Base-by-base conservation (phyloP, 2,329 filamentous ascomycete species). In the Setomelanomma holmii region DNA sequence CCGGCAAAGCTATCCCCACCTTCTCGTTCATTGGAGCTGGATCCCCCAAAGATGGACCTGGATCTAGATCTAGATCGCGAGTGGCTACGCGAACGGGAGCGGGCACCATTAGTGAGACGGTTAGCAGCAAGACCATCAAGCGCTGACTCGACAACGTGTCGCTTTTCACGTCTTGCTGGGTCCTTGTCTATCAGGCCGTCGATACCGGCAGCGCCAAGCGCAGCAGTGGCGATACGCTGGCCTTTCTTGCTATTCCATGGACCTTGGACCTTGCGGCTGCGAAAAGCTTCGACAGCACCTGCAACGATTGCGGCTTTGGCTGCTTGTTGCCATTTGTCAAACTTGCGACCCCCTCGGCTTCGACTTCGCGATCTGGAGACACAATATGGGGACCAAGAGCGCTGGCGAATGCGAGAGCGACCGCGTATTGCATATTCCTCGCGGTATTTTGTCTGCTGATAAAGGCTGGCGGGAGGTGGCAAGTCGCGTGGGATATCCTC, bases 181-280 rank as follows among this genome's bases (percentile, higher is more conserved):
- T 92, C 83, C 45, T 80, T 80, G 61, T 87, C 85, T 49, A 88
- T 80, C 36, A 92, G 83, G 20, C 87, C 88, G 73, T 97, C 91
- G 55, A 96, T 89, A 51, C 91, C 90, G 61, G 90, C 93, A 53
- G 93, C 92, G 76, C 91, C 89, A 21, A 87, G 75, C 33, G 93
- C 93, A 41, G 92, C 93, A 19, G 93, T 97, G 42, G 96, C 84
- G 54, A 98, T 86, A 45, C 93, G 91, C 79, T 92, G 95, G 61
- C 92, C 91, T 78, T 97, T 97, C 58, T 90, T 89, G 33, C 93
- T 93, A 58, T 88, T 89, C 92, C 93, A 97, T 38, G 88, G 85
- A 48, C 93, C 93, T 2, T 91, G 89, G 57, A 95, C 89, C 67
- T 93, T 96, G 72, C 93, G 88, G 50, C 92, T 88, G 56, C 91